A percentile compares a stretch with the other conserved stretches of the same genome.
phyloP scores from a whole-genome alignment of 352 stramenopile species.

The Phytopythium helicoides region DNA sequence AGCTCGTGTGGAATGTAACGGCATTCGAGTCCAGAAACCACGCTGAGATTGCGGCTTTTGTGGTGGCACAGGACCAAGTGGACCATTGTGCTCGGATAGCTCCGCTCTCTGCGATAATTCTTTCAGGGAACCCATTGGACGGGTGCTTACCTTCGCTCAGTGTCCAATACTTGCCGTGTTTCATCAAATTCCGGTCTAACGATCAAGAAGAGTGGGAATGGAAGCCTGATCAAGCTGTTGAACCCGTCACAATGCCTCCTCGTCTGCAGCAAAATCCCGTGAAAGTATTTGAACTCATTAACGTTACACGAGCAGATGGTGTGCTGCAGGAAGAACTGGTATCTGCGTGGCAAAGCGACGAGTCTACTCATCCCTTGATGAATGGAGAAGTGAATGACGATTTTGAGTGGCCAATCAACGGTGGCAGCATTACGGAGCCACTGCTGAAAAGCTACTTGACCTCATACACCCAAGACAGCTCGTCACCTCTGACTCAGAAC shows the following conservation, averaged over 20 bases:
- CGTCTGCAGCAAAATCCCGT: slow-evolving; percentile 55
- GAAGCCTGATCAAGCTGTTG: slow-evolving; percentile 34
- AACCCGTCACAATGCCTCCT: slow-evolving; percentile 29
- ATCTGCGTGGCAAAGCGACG: slow-evolving; percentile 28
- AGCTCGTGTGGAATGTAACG: slow-evolving; percentile 47
- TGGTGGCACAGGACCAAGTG: slow-evolving; percentile 47
- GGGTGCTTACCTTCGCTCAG: slow-evolving; percentile 57
- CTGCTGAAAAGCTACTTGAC: slow-evolving; percentile 48
- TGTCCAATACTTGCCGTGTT: slow-evolving; percentile 64
- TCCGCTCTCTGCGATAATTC: slow-evolving; percentile 57
- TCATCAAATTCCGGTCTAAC: slow-evolving; percentile 43
- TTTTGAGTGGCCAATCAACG: slow-evolving; percentile 78
- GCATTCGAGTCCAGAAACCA: slow-evolving; percentile 44
- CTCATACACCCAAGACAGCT: slow-evolving; percentile 13
- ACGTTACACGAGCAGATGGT: slow-evolving; percentile 31
- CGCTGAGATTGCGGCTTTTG: slow-evolving; percentile 49
- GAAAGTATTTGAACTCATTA: slow-evolving; percentile 40
- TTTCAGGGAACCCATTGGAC: slow-evolving; percentile 74
- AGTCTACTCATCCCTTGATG: slow-evolving; percentile 31
- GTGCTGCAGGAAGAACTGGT: slow-evolving; percentile 47
- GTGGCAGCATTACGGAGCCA: slow-evolving; percentile 50
- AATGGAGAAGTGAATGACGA: slow-evolving; percentile 32
- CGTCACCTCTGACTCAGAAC: slow-evolving; percentile 24
- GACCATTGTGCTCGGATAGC: slow-evolving; percentile 47
- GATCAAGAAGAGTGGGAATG: slow-evolving; percentile 78